A percentile compares a stretch with the other conserved stretches of the same genome.
These are phyloP conservation scores for Aspergillus arachidicola DNA, from an alignment of 2,329 filamentous ascomycete species.

Conservation along the genomic window DNA sequence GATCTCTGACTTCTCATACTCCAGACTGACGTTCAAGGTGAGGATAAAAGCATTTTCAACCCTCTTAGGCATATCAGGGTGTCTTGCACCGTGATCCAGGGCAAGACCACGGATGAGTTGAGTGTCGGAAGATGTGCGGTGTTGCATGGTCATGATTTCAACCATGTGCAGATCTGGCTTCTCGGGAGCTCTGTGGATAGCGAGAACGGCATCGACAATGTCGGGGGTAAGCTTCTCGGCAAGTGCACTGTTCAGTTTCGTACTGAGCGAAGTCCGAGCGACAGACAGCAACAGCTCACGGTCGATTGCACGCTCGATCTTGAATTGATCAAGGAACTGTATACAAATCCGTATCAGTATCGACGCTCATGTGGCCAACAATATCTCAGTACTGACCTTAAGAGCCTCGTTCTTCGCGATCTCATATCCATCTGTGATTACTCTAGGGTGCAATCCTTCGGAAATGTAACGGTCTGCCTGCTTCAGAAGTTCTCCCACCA, in stretches of 20 bases:
- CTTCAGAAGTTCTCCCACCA: conserved; percentile 96
- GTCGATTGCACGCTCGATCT: conserved; percentile 84
- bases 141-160: conserved; percentile 99
- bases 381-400: conserved; percentile 59
- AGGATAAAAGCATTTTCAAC: conserved; percentile 95
- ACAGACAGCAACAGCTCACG: conserved; percentile 91
- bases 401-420: conserved; percentile 91
- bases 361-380: background rate
- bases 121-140: conserved; percentile 92
- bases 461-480: conserved; percentile 95
- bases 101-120: conserved; percentile 92
- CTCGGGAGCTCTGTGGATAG: conserved; percentile 84
- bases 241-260: conserved; percentile 87
- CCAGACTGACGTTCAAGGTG: conserved; percentile 92
- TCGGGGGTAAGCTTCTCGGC: conserved; percentile 90
- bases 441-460: conserved; percentile 93
- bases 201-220: conserved; percentile 93
- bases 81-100: conserved; percentile 90
- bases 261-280: conserved; percentile 89
- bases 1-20: conserved; percentile 99
- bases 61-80: conserved; percentile 97
- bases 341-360: conserved; percentile 18
- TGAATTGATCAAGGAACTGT: conserved; percentile 92
- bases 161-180: conserved; percentile 99
- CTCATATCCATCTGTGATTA: conserved; percentile 97